Conservation (phyloP, 2,329 filamentous ascomycete genomes). For the Cadophora malorum region DNA sequence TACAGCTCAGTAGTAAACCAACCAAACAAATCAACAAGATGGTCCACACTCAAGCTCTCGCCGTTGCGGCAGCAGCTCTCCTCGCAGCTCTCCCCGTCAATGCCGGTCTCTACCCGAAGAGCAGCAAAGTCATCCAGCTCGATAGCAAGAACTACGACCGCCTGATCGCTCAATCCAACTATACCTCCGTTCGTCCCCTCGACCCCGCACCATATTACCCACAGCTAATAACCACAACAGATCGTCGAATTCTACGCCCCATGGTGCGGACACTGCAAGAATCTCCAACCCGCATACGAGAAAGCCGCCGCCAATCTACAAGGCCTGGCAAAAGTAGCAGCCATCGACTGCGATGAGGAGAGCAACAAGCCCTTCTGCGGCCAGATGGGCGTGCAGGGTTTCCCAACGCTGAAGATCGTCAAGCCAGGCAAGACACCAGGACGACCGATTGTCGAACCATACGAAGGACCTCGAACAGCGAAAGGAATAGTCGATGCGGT, state of each 20-base stretch:
- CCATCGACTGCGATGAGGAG: conserved; percentile 94
- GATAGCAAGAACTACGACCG: conserved; percentile 79
- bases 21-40: conserved; percentile 47
- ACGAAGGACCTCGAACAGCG: conserved; percentile 82
- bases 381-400: conserved; percentile 86
- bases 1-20: conserved; percentile 37
- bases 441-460: conserved; percentile 86
- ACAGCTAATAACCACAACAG: conserved; percentile 46
- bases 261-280: conserved; percentile 98
- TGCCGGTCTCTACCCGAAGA: conserved; percentile 82
- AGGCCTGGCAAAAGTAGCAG: conserved; percentile 93
- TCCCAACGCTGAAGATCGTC: conserved; percentile 94
- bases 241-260: conserved; percentile 91
- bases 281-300: conserved; percentile 93
- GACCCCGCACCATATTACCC: conserved; percentile 13
- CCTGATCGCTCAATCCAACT: conserved; percentile 85
- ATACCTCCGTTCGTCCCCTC: conserved; percentile 75
- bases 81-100: conserved; percentile 69
- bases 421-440: conserved; percentile 81
- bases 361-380: conserved; percentile 88
- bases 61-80: conserved; percentile 62
- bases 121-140: conserved; percentile 85
- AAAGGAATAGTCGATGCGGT: conserved; percentile 88
- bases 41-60: conserved; percentile 59
- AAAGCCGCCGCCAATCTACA: conserved; percentile 88